Evolutionary conservation across 352 stramenopile genomes (phyloP), one percentile per base, ranked within the genome.

Genomic region (Phytopythium litorale): DNA sequence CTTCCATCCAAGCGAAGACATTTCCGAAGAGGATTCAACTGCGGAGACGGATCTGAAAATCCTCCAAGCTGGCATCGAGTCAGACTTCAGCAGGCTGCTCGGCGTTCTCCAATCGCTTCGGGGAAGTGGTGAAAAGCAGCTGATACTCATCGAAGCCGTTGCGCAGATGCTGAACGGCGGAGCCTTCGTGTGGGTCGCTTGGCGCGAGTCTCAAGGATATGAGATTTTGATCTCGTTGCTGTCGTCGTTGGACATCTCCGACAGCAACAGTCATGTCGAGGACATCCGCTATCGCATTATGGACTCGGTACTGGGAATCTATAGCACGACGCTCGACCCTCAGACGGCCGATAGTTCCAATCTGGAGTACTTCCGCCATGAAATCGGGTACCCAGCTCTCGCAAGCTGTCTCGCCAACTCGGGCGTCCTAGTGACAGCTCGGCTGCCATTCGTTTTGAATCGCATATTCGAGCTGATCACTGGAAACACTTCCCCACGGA

Each of bases 381-480:
- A 82, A 35, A 33, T 75, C 16, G 76, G 78, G 0, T 90, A 83
- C 46, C 61, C 67, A 11, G 77, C 81, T 0, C 59, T 91, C 21
- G 70, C 83, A 23, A 89, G 70, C 25, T 92, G 80, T 45, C 69
- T 92, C 32, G 28, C 71, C 7, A 87, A 70, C 28, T 90, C 75
- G 3, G 73, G 78, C 13, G 71, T 81, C 23, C 67, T 91, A 35
- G 42, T 67, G 30, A 82, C 75, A 0, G 35, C 71, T 2, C 65
- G 73, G 30, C 63, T 78, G 42, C 45, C 67, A 45, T 61, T 49
- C 5, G 56, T 87, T 28, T 35, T 93, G 30, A 76, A 79, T 58
- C 72, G 77, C 23, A 48, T 91, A 12, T 87, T 88, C 32, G 71
- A 84, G 35, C 48, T 93, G 21, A 88, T 88, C 25, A 82, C 73